Conservation (phyloP, 768 basidiomycete species). For the Imleria badia region DNA sequence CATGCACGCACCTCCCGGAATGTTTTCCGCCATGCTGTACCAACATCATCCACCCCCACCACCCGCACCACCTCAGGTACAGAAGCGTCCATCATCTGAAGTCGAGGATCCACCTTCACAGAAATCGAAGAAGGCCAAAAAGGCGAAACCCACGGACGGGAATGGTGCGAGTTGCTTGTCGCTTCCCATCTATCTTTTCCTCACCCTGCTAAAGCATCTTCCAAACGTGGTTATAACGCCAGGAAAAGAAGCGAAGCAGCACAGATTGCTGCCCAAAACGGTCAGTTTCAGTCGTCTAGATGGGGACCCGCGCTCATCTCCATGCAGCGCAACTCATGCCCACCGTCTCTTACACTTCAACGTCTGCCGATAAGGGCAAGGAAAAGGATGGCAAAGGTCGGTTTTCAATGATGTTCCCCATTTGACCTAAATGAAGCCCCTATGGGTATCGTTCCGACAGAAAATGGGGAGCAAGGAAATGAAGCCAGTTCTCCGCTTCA, state of each 20-base stretch:
- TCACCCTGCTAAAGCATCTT: conserved; percentile 33
- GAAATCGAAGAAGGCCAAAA: conserved; percentile 50
- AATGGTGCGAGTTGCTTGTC: conserved; percentile 27
- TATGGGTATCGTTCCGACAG: conserved; percentile 33
- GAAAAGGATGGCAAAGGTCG: conserved; percentile 43
- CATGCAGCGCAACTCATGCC: conserved; percentile 46
- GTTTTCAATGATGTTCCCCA: conserved; percentile 10
- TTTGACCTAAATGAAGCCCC: conserved; percentile 14
- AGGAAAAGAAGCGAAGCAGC: conserved; percentile 75
- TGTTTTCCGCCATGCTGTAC: conserved; percentile 31
- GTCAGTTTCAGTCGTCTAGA: conserved; percentile 35
- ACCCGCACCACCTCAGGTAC: conserved; percentile 28
- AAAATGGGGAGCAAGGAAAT: conserved; percentile 28
- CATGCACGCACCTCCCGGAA: conserved; percentile 29
- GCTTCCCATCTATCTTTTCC: conserved; percentile 5
- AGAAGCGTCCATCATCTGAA: conserved; percentile 39
- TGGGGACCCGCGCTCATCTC: conserved; percentile 14
- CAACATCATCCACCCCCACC: conserved; percentile 27
- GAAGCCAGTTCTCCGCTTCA: conserved; percentile 40
- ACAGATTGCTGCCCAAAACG: conserved; percentile 62
- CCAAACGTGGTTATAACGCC: conserved; percentile 66
- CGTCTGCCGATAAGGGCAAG: conserved; percentile 42
- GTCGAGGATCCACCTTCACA: conserved; percentile 41
- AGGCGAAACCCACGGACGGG: conserved; percentile 35
- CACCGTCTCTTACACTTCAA: conserved; percentile 42